Percentiles rank a stretch among this genome's conserved stretches.
phyloP scores from a whole-genome alignment of 2,329 filamentous ascomycete species.

The Xylaria sp. region DNA sequence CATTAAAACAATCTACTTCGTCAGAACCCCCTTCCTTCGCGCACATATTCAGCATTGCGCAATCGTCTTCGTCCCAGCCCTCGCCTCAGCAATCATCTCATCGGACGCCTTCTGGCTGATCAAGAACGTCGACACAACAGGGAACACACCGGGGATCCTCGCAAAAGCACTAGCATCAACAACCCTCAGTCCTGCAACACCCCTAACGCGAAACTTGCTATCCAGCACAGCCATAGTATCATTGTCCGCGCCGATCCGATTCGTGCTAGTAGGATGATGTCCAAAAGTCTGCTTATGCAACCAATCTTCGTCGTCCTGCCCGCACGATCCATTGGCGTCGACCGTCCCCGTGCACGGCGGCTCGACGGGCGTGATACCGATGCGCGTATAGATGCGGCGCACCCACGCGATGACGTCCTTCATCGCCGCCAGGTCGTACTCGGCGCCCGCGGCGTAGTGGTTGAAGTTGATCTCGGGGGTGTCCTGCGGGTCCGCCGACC shows the following conservation, averaged over 20 bases:
- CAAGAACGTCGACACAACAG: constrained; percentile 36
- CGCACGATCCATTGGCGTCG: constrained; percentile 26
- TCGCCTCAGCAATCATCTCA: constrained; percentile 33
- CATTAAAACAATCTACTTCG: too few relatives aligned
- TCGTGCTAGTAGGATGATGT: constrained; percentile 66
- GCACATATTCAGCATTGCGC: constrained; percentile 4
- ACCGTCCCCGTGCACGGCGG: constrained; percentile 30
- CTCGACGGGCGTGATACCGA: constrained; percentile 32
- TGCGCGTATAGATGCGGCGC: constrained; percentile 26
- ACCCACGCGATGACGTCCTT: constrained; percentile 57
- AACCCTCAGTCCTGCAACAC: constrained; percentile 61
- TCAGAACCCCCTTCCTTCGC: too few relatives aligned
- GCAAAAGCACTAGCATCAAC: constrained; percentile 36
- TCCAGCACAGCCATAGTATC: constrained; percentile 66
- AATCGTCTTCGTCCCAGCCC: constrained; percentile 4
- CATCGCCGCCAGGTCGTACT: constrained; percentile 51
- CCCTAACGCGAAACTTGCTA: constrained; percentile 63
- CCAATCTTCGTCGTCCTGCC: constrained; percentile 49
- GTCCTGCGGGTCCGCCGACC: constrained; percentile 70
- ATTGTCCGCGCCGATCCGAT: constrained; percentile 62
- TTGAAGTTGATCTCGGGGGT: constrained; percentile 72
- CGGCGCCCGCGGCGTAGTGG: constrained; percentile 62
- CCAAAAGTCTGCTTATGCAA: constrained; percentile 59
- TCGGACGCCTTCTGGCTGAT: constrained; percentile 38
- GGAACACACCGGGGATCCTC: constrained; percentile 33